phyloP scores from a whole-genome alignment of 208 protist genomes.

The Trypanosoma scelopori region DNA sequence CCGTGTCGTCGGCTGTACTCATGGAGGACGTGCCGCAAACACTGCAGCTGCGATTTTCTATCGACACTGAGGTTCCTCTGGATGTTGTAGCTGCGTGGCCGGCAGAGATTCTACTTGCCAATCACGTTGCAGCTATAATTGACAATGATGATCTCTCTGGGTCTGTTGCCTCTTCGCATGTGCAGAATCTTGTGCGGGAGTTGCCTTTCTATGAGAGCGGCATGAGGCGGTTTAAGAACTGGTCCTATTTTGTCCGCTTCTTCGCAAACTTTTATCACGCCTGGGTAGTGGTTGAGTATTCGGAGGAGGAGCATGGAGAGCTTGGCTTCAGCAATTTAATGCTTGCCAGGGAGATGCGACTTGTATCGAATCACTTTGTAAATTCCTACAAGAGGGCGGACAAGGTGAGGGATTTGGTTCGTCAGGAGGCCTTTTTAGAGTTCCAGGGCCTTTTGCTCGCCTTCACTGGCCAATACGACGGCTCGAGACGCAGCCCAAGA shows the following conservation, averaged over 20 bases:
- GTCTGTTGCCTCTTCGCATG: constrained; percentile 55
- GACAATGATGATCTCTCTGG: constrained; percentile 68
- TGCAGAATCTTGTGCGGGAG: constrained; percentile 71
- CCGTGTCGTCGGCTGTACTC: constrained; percentile 43
- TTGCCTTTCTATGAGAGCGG: constrained; percentile 57
- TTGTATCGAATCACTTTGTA: constrained; percentile 49
- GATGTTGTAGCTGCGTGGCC: constrained; percentile 34
- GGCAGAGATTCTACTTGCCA: constrained; percentile 65
- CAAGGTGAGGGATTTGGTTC: constrained; percentile 43
- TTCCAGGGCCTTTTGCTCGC: constrained; percentile 34
- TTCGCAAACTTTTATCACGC: constrained; percentile 40
- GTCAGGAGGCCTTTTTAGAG: constrained; percentile 38
- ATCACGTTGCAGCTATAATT: constrained; percentile 61
- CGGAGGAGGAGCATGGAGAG: constrained; percentile 30
- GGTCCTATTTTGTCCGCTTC: constrained; percentile 47
- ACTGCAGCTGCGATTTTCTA: constrained; percentile 33
- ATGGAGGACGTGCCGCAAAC: constrained; percentile 35
- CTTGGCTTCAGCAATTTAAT: constrained; percentile 52
- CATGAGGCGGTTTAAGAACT: constrained; percentile 58
- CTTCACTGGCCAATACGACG: constrained; percentile 11
- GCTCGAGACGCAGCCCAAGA: constrained; percentile 18
- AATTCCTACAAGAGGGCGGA: constrained; percentile 35
- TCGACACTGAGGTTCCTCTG: constrained; percentile 32
- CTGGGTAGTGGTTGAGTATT: constrained; percentile 53
- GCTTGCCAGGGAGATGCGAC: constrained; percentile 42